phyloP scores from a whole-genome alignment of 2,329 filamentous ascomycete genomes.

The Diaporthe sp. region DNA sequence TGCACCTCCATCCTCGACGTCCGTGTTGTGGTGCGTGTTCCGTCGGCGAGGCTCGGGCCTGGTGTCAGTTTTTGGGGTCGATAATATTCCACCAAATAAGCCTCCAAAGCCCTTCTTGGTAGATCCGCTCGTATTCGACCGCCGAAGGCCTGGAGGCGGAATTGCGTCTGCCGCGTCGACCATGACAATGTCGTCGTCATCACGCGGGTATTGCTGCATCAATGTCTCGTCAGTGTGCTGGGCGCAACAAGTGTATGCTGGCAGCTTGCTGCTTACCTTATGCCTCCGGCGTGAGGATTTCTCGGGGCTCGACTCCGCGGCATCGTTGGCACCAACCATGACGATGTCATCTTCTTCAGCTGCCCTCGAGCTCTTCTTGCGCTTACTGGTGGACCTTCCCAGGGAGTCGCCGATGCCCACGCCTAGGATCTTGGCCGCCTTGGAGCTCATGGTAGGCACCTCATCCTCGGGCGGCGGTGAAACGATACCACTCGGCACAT shows the following conservation, averaged over 20 bases:
- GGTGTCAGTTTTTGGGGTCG: slow-evolving; percentile 60
- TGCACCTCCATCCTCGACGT: slow-evolving; percentile 67
- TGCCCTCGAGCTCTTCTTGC: slow-evolving; percentile 57
- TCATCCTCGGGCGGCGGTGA: slow-evolving; percentile 80
- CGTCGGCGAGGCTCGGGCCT: slow-evolving; percentile 64
- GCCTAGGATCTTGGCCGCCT: slow-evolving; percentile 85
- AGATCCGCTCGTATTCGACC: slow-evolving; percentile 70
- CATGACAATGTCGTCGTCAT: slow-evolving; percentile 72
- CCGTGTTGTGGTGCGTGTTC: slow-evolving; percentile 63
- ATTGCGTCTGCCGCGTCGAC: slow-evolving; percentile 65
- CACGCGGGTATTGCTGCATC: slow-evolving; percentile 74
- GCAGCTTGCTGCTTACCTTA: slow-evolving; percentile 52
- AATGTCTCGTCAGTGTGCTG: slow-evolving; percentile 57
- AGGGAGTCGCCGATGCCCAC: slow-evolving; percentile 67
- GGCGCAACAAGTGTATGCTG: slow-evolving; percentile 34
- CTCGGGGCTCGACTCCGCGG: slow-evolving; percentile 56
- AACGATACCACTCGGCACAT: slow-evolving; percentile 74
- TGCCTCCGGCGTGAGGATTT: slow-evolving; percentile 61
- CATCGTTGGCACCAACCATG: slow-evolving; percentile 61
- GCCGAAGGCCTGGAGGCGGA: slow-evolving; percentile 65
- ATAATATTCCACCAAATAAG: slow-evolving; percentile 73
- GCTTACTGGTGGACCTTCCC: slow-evolving; percentile 56
- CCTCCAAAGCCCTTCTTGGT: slow-evolving; percentile 71
- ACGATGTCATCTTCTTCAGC: slow-evolving; percentile 65
- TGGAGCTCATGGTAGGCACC: slow-evolving; percentile 74